These are phyloP conservation scores for Tetrapisispora nanseiensis DNA, from an alignment of 805 yeast species.

Conservation along the genomic window DNA sequence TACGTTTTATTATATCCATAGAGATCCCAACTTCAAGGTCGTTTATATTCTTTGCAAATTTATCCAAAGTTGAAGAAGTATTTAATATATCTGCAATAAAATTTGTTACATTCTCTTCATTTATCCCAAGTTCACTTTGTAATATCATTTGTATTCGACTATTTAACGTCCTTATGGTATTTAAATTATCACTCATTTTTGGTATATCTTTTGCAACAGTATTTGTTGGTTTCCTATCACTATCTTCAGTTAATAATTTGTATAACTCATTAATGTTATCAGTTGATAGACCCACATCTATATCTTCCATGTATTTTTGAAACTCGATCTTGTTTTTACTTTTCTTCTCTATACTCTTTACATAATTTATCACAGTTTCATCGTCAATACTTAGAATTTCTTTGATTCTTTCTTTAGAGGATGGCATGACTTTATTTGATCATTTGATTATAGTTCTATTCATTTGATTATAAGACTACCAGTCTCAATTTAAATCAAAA, in stretches of 20 bases:
- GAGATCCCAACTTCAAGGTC: constrained; percentile 20
- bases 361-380: constrained; percentile 37
- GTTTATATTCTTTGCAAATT: constrained; percentile 9
- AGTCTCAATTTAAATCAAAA: too few relatives aligned
- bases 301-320: constrained; percentile 29
- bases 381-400: constrained; percentile 32
- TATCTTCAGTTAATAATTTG: constrained; percentile 1
- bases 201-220: neutral
- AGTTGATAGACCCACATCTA: constrained; percentile 34
- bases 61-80: constrained; percentile 5
- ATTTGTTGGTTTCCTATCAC: neutral
- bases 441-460: too few relatives aligned
- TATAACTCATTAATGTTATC: constrained; percentile 11
- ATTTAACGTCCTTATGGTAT: neutral
- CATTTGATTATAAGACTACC: too few relatives aligned
- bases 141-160: constrained; percentile 8
- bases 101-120: constrained; percentile 17
- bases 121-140: constrained; percentile 9
- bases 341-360: constrained; percentile 32
- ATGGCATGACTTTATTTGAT: constrained; percentile 3
- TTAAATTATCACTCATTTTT: neutral
- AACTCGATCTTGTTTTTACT: constrained; percentile 30
- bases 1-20: constrained; percentile 5
- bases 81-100: constrained; percentile 15
- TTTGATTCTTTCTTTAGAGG: constrained; percentile 11